phyloP scores from a whole-genome alignment of 2,329 filamentous ascomycete genomes.

The Fusarium citri region DNA sequence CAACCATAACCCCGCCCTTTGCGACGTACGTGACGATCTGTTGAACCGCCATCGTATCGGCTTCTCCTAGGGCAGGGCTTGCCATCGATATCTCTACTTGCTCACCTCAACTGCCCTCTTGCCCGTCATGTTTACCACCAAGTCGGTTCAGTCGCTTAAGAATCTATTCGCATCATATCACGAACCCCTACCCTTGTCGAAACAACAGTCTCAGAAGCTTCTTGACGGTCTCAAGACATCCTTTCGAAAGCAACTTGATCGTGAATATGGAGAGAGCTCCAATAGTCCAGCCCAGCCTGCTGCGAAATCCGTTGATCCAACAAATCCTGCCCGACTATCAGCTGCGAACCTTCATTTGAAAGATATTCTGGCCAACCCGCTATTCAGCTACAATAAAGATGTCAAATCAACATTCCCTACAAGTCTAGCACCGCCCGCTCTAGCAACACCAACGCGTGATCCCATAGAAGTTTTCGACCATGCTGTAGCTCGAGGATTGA shows the following conservation, averaged over 20 bases:
- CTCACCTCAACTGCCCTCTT: slow-evolving; percentile 50
- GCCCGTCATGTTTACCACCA: slow-evolving; percentile 54
- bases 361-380: slow-evolving; percentile 67
- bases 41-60: not conserved
- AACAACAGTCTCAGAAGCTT: slow-evolving; percentile 64
- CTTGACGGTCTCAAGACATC: slow-evolving; percentile 67
- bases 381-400: slow-evolving; percentile 58
- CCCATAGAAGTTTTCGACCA: slow-evolving; percentile 68
- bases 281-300: slow-evolving; percentile 38
- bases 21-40: slow-evolving; percentile 10
- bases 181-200: slow-evolving; percentile 63
- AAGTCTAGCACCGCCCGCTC: slow-evolving; percentile 12
- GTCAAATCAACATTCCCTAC: slow-evolving; percentile 35
- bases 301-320: slow-evolving; percentile 34
- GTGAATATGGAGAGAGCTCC: slow-evolving; percentile 63
- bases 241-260: slow-evolving; percentile 69
- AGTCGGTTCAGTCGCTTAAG: slow-evolving; percentile 52
- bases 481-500: slow-evolving; percentile 66
- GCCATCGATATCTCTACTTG: slow-evolving; percentile 25
- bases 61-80: slow-evolving; percentile 14
- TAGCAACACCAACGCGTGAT: slow-evolving; percentile 47
- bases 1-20: slow-evolving; percentile 11
- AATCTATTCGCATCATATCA: slow-evolving; percentile 59
- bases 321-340: slow-evolving; percentile 51
- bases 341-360: slow-evolving; percentile 61